Conservation (phyloP, 441 rosid species). For the Syzygium syzygioides region DNA sequence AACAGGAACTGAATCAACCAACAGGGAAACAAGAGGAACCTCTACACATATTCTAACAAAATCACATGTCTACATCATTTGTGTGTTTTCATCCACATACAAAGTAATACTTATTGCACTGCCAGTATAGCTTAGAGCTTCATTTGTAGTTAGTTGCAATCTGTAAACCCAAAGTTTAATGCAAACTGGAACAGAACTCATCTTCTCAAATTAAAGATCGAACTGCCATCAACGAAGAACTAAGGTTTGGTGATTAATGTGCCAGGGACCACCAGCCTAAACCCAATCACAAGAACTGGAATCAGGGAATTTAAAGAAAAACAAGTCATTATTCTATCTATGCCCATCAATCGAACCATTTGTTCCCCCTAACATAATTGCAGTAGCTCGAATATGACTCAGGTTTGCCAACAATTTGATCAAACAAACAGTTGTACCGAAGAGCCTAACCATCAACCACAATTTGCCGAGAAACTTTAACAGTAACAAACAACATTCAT, state of each 20-base stretch:
- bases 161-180: too few relatives aligned
- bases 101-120: fast-evolving
- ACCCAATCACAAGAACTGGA: background rate
- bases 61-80: background rate
- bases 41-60: background rate
- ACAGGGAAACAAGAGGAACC: background rate
- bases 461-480: too few relatives aligned
- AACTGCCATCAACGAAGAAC: background rate
- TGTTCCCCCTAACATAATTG: too few relatives aligned
- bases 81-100: fast-evolving
- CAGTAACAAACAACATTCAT: too few relatives aligned
- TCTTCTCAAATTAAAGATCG: background rate
- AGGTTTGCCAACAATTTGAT: too few relatives aligned
- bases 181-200: background rate
- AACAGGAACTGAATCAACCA: background rate
- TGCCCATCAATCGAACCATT: too few relatives aligned
- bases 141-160: background rate
- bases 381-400: too few relatives aligned
- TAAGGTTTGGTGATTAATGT: background rate
- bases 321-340: too few relatives aligned
- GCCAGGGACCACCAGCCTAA: background rate
- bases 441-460: too few relatives aligned
- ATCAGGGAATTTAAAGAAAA: background rate
- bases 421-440: too few relatives aligned
- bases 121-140: background rate